phyloP scores from a whole-genome alignment of 2,329 filamentous ascomycete genomes.

The Thermothelomyces thermophilus region DNA sequence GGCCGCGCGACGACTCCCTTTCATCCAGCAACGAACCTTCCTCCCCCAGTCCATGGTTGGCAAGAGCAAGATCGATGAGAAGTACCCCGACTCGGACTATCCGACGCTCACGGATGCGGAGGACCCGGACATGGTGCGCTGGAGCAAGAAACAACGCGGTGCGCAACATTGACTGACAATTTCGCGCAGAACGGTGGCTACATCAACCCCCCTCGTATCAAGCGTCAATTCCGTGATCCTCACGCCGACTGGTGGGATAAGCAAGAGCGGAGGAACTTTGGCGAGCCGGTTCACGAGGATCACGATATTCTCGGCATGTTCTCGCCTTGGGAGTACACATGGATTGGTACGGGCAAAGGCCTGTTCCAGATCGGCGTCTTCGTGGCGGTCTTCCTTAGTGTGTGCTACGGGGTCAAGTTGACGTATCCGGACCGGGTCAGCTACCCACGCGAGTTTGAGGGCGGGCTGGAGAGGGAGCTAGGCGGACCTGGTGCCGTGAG shows the following conservation, averaged over 20 bases:
- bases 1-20: constrained; percentile 42
- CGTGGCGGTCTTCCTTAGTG: constrained; percentile 53
- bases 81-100: constrained; percentile 45
- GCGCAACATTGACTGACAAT: constrained; percentile 19
- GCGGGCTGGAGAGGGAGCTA: constrained; percentile 66
- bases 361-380: constrained; percentile 63
- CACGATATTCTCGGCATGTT: constrained; percentile 90
- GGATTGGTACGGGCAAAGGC: constrained; percentile 65
- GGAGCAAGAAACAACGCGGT: neutral
- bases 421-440: constrained; percentile 67
- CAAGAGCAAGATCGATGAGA: constrained; percentile 42
- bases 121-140: constrained; percentile 57
- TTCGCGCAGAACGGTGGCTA: constrained; percentile 69
- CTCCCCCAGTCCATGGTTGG: constrained; percentile 45
- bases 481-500: constrained; percentile 61
- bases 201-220: constrained; percentile 69
- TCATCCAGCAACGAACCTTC: constrained; percentile 52
- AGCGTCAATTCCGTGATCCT: constrained; percentile 89
- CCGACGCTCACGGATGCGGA: constrained; percentile 49
- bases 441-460: constrained; percentile 64
- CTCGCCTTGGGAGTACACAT: constrained; percentile 82
- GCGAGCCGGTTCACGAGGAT: constrained; percentile 94
- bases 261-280: constrained; percentile 94
- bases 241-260: constrained; percentile 95
- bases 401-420: constrained; percentile 61